phyloP scores from a whole-genome alignment of 805 yeast species.

The Isabelozyma gotoi region DNA sequence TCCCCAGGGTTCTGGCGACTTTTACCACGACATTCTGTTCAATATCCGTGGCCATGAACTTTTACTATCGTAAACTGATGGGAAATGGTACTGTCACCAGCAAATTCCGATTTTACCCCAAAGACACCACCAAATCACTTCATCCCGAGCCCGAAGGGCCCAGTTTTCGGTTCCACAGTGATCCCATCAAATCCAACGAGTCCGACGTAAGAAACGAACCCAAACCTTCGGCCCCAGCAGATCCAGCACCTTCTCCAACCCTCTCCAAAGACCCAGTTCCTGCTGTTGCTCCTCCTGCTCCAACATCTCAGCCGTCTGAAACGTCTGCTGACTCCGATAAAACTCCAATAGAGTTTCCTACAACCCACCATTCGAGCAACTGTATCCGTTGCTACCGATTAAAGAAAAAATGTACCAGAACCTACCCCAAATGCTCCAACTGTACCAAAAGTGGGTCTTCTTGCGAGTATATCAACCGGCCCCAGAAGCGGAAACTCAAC shows the following conservation, averaged over 20 bases:
- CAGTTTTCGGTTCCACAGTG: not conserved
- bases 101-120: slow-evolving; percentile 27
- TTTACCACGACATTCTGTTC: too few relatives aligned
- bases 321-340: not conserved
- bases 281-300: slow-evolving; percentile 12
- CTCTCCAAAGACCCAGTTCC: not conserved
- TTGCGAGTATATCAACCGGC: slow-evolving; percentile 37
- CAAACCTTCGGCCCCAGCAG: too few relatives aligned
- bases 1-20: too few relatives aligned
- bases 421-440: slow-evolving; percentile 36
- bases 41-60: slow-evolving; percentile 35
- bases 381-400: slow-evolving; percentile 41
- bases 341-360: slow-evolving; percentile 6
- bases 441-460: slow-evolving; percentile 34
- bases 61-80: slow-evolving; percentile 36
- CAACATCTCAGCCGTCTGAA: too few relatives aligned
- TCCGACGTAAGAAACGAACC: not conserved
- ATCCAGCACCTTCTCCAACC: not conserved
- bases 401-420: slow-evolving; percentile 42
- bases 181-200: not conserved
- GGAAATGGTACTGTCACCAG: slow-evolving; percentile 39
- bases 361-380: slow-evolving; percentile 34
- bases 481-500: slow-evolving; percentile 12
- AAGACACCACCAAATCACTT: not conserved
- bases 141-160: not conserved